Base-by-base conservation (phyloP, 495 filamentous ascomycete species). In the Penicillium bovifimosum region DNA sequence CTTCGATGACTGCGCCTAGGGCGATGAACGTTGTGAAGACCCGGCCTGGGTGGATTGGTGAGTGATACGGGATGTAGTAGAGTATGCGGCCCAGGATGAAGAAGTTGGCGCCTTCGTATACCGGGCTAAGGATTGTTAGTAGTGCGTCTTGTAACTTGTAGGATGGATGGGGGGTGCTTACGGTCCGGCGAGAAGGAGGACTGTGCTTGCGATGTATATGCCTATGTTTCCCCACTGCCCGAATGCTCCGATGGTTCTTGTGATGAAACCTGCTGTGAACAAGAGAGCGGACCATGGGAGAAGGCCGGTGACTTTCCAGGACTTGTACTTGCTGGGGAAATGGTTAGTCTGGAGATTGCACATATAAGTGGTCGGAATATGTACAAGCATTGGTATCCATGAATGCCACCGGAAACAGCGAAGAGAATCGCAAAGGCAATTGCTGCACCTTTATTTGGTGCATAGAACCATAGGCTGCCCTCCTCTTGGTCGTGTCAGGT, bases 51-150 rank as follows among this genome's bases (percentile, higher is more conserved):
- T 91, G 85, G 47, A 91, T 83, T 0, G 87, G 86, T 0, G 86
- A 83, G 54, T 85, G 78, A 54, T 90, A 86, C 0, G 88, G 88
- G 28, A 87, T 81, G 68, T 89, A 90, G 69, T 86, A 88, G 4
- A 93, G 75, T 42, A 87, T 80, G 6, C 87, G 84, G 20, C 86
- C 88, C 17, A 92, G 80, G 47, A 85, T 79, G 56, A 88, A 77
- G 67, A 90, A 93, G 63, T 93, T 88, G 26, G 81, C 77, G 0
- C 83, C 79, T 56, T 88, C 85, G 54, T 86, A 87, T 40, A 91
- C 68, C 6, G 87, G 87, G 6, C 84, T 87, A 43, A 26, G 17
- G 26, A 26, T 41, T n/a, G 31, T 59, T 9, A 44, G 54, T 52
- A 2, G 40, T 6, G 9, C 10, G 20, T 45, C 27, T 27, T n/a